Base-by-base conservation (phyloP, 1,284 basidiomycete genomes). In the Taiwanofungus camphoratus region DNA sequence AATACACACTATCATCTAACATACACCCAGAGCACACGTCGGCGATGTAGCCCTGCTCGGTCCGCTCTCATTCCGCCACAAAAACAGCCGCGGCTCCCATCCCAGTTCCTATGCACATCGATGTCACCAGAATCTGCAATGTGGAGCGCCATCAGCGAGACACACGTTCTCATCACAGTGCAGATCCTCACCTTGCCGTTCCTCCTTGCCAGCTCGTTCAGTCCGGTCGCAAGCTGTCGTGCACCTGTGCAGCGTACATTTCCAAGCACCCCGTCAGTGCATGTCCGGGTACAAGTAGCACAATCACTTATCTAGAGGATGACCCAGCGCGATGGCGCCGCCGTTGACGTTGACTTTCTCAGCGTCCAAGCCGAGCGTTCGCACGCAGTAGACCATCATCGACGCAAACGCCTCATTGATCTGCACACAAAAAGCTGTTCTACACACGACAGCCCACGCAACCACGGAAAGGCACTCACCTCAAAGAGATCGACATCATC, bases 331-430 rank as follows among this genome's bases (percentile, higher is more conserved):
- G 52, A 92, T 92, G 0, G 90, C 92, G 1, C 93, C 92, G 22
- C 92, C 92, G 52, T 91, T 87, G 11, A 92, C 87, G 58, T 95
- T 93, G 36, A 93, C 85, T 69, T 87, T 81, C 39, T 76, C 74
- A 22, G 69, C 66, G 52, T 79, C 73, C n/a, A 96, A 68, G 22
- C 74, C 74, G 24, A 96, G 74, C 56, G 81, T 70, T 51, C 85
- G 79, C 35, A 92, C 69, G 41, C 79, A 82, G 66, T 95, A 92
- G 16, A 92, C 79, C 42, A 80, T 88, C 70, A 92, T 89, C 0
- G 88, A 92, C 7, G 91, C 88, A 54, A 93, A 93, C 1, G 91
- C 91, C 63, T 96, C 92, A 65, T 97, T 97, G 58, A 92, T 84
- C 84, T 89, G 42, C 9, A 36, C 9, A 18, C 12, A 13, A 27